These are phyloP conservation scores for Fragaria nilgerrensis DNA, from an alignment of 306 rosid genomes.

Conservation along the genomic window DNA sequence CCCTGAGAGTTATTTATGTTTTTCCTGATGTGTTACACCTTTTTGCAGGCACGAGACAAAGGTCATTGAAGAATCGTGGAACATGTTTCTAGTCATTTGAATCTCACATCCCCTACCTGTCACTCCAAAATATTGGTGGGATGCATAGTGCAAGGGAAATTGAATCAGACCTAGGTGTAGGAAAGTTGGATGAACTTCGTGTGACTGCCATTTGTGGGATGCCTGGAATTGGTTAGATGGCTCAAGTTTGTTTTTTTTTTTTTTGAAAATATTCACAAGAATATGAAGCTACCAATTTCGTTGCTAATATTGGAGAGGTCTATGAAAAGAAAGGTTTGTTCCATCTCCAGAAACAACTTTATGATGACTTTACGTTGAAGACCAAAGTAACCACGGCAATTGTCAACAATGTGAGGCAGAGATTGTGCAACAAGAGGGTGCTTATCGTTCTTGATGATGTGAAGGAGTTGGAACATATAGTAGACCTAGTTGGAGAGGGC, in stretches of 20 bases:
- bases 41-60: slow-evolving; percentile 11
- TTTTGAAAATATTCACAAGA: neutral
- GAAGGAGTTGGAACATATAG: slow-evolving; percentile 23
- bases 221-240: neutral
- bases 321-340: slow-evolving; percentile 7
- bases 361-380: neutral
- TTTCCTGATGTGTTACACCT: too few relatives aligned
- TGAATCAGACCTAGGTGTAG: neutral
- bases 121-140: neutral
- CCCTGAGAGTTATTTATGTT: too few relatives aligned
- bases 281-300: slow-evolving; percentile 26
- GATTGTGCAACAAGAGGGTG: neutral
- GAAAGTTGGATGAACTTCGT: neutral
- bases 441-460: slow-evolving; percentile 27
- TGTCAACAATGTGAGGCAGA: neutral
- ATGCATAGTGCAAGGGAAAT: neutral
- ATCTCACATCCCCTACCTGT: too few relatives aligned
- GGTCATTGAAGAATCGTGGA: neutral
- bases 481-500: slow-evolving; percentile 17
- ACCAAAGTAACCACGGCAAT: neutral
- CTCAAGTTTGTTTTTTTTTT: too few relatives aligned
- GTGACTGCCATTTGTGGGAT: slow-evolving; percentile 14
- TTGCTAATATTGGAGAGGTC: slow-evolving; percentile 6
- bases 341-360: slow-evolving; percentile 19
- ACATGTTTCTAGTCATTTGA: too few relatives aligned